Evolutionary conservation across 768 basidiomycete species (phyloP), one percentile per base, ranked within the genome.

Genomic region (Leccinum broughii): DNA sequence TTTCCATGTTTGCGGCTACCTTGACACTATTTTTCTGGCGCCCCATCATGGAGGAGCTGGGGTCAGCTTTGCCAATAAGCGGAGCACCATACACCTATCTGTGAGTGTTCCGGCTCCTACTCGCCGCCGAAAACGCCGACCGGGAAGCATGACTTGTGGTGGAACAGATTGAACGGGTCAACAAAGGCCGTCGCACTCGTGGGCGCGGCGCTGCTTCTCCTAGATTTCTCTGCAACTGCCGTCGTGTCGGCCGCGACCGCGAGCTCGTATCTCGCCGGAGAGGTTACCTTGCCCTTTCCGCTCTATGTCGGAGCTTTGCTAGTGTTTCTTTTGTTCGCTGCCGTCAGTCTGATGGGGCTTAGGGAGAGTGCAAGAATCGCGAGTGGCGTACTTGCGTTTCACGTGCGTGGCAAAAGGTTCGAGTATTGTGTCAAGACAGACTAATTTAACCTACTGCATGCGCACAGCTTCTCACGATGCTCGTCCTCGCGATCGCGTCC

Each of bases 231-330:
- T 5, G 81, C 87, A 3, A 91, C 88, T 0, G 78, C 85, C 0
- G 83, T 88, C 14, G 86, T 90, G 20, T 90, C 90, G 0, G 88
- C 90, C 0, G 86, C 88, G 4, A 89, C 89, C 0, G 89, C 89
- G 0, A 78, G 82, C 3, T 77, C 83, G 3, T 91, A 91, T 62
- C 81, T 91, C 39, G 77, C 78, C 3, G 87, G 87, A 24, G 89
- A 91, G 67, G 79, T 87, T 1, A 60, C 68, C 3, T 69, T 88
- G 9, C 86, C 86, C 0, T 85, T 89, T 65, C 81, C 85, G 1
- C 61, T 76, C 6, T 83, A 81, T 65, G 76, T 83, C 2, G 80
- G 80, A 1, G 77, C 85, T 1, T 71, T 82, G 14, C 63, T 87
- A n/a, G 77, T 90, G 17, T 73, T 90, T 6, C 59, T 80, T 6